Conservation (phyloP, 1,284 basidiomycete genomes). For the Vanrija sp. region DNA sequence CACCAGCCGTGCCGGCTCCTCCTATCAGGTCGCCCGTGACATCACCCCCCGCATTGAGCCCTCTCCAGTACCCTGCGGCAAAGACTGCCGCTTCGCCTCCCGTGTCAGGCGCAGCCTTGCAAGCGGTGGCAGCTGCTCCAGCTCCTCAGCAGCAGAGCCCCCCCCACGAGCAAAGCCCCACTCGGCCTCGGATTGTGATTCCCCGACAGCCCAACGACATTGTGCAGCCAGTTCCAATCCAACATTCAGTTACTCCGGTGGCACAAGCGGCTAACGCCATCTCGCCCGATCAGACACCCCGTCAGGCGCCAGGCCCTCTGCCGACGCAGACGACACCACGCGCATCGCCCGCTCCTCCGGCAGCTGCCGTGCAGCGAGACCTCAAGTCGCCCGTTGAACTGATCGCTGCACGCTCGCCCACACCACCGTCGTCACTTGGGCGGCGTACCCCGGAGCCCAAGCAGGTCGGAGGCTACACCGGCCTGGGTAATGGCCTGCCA, state of each 20-base stretch:
- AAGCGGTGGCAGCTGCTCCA: too few species aligned
- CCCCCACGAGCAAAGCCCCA: neutral
- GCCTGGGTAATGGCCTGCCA: constrained; percentile 7
- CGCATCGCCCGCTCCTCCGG: neutral
- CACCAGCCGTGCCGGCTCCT: too few species aligned
- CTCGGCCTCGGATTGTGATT: neutral
- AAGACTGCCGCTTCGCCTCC: too few species aligned
- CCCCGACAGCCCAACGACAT: neutral
- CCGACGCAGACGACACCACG: neutral
- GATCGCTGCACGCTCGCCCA: neutral
- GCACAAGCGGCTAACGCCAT: too few species aligned
- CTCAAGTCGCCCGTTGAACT: neutral
- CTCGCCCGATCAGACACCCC: too few species aligned
- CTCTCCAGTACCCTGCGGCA: too few species aligned
- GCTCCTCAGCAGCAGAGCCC: neutral
- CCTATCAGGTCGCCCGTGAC: too few species aligned
- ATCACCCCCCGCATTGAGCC: too few species aligned
- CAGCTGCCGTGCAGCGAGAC: neutral
- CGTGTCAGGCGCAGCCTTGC: too few species aligned
- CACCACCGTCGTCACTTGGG: neutral
- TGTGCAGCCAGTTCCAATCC: neutral
- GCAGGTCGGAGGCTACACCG: neutral
- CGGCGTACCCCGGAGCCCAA: neutral
- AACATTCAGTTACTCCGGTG: neutral
- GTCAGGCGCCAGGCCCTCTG: neutral